phyloP scores from a whole-genome alignment of 2,329 filamentous ascomycete species.

The Neonectria sp. region DNA sequence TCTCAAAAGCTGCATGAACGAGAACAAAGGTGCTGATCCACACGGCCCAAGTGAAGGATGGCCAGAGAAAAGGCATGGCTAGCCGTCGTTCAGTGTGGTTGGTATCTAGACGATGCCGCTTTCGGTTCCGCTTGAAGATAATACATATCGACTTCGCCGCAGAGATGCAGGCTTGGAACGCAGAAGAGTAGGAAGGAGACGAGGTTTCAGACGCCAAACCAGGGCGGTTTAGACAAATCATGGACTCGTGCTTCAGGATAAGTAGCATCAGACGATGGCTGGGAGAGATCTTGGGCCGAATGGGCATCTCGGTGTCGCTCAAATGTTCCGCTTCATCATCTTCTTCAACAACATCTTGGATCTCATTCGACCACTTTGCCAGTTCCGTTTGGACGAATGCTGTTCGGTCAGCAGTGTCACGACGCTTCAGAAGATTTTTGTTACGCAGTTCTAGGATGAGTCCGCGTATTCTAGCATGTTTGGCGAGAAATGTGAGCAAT shows the following conservation, averaged over 20 bases:
- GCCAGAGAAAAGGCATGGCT: conserved; percentile 59
- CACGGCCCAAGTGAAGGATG: conserved; percentile 66
- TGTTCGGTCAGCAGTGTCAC: conserved; percentile 59
- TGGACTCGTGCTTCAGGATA: conserved; percentile 64
- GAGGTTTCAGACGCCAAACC: conserved; percentile 61
- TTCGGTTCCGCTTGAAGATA: conserved; percentile 52
- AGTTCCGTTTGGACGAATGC: conserved; percentile 64
- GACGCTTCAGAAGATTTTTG: conserved; percentile 63
- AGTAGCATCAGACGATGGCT: conserved; percentile 60
- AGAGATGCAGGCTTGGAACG: conserved; percentile 66
- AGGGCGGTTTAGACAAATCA: conserved; percentile 66
- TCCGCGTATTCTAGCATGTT: conserved; percentile 64
- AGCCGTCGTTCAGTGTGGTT: conserved; percentile 31
- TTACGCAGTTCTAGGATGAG: conserved; percentile 68
- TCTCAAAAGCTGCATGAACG: conserved; percentile 64
- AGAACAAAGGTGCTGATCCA: conserved; percentile 69
- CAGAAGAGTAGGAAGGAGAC: conserved; percentile 61
- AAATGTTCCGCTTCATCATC: conserved; percentile 42
- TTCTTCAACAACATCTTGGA: conserved; percentile 63
- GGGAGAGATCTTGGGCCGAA: conserved; percentile 41
- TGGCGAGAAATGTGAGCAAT: conserved; percentile 58
- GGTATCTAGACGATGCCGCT: conserved; percentile 29
- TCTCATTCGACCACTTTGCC: conserved; percentile 67
- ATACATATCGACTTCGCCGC: conserved; percentile 64
- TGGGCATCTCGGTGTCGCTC: conserved; percentile 20